phyloP scores from a whole-genome alignment of 352 stramenopile genomes.

The Globisporangium carolinianum region DNA sequence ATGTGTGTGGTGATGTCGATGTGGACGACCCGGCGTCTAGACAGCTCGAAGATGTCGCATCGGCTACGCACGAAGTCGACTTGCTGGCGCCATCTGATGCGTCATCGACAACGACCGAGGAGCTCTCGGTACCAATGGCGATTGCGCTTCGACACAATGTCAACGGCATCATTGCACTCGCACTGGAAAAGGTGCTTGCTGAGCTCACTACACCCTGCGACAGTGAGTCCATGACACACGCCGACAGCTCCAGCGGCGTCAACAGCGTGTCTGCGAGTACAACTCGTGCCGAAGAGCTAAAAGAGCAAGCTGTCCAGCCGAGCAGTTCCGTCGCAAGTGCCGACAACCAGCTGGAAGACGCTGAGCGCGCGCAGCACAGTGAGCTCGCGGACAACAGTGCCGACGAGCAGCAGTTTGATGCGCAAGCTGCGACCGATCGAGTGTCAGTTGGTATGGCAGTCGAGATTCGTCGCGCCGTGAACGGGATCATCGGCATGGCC shows the following conservation, averaged over 20 bases:
- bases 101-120: background rate
- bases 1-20: too few species aligned
- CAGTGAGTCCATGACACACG: too few species aligned
- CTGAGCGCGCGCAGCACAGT: too few species aligned
- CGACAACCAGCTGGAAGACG: background rate
- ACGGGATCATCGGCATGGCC: conserved; percentile 22
- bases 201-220: conserved; percentile 9
- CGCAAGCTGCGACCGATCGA: conserved; percentile 3
- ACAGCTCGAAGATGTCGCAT: background rate
- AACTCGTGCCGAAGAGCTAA: background rate
- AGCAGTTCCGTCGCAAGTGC: too few species aligned
- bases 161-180: conserved; percentile 22
- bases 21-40: too few species aligned
- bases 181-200: conserved; percentile 19
- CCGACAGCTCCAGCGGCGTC: too few species aligned
- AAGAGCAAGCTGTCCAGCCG: too few species aligned
- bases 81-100: too few species aligned
- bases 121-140: conserved; percentile 16
- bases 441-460: conserved; percentile 21
- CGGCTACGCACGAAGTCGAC: background rate
- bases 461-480: conserved; percentile 23
- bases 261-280: too few species aligned
- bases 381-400: background rate
- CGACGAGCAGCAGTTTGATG: background rate
- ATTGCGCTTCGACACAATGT: conserved; percentile 27